phyloP scores from a whole-genome alignment of 176 grass and related monocot species.

The Oryza punctata region DNA sequence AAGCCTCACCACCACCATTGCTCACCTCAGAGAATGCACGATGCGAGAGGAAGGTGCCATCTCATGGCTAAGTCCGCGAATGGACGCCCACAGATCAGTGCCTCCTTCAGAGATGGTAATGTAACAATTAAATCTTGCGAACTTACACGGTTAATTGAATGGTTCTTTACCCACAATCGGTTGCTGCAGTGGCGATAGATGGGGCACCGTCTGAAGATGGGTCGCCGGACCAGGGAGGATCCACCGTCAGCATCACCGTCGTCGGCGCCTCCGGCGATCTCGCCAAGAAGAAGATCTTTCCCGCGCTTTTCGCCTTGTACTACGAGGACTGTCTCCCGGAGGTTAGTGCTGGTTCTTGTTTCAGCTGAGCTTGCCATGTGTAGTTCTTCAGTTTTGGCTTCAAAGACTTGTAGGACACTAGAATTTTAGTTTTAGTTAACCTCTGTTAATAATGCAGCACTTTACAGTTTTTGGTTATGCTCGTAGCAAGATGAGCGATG shows the following conservation, averaged over 20 bases:
- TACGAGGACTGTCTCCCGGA: conserved; percentile 84
- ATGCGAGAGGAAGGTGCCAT: conserved; percentile 19
- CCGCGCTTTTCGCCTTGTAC: conserved; percentile 85
- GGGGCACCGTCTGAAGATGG: conserved; percentile 30
- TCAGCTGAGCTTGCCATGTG: background rate
- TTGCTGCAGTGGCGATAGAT: conserved; percentile 45
- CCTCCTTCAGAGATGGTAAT: conserved; percentile 59
- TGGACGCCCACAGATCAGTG: conserved; percentile 62
- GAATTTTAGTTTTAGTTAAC: conserved; percentile 30
- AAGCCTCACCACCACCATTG: conserved; percentile 5
- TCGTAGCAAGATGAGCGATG: conserved; percentile 80
- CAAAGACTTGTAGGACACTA: background rate
- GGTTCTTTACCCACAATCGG: background rate
- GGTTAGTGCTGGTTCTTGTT: conserved; percentile 43
- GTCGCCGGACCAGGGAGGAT: conserved; percentile 36
- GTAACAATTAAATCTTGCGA: background rate
- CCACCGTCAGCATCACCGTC: conserved; percentile 84
- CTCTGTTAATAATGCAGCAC: conserved; percentile 64
- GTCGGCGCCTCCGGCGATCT: conserved; percentile 97
- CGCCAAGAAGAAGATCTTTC: conserved; percentile 97
- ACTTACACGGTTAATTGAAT: background rate
- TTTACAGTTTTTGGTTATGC: conserved; percentile 95
- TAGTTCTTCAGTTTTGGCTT: background rate
- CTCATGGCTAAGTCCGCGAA: conserved; percentile 57
- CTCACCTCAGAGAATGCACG: conserved; percentile 30